These are phyloP conservation scores for Wickerhamiella azyma DNA, from an alignment of 805 yeast genomes.

Conservation along the genomic window DNA sequence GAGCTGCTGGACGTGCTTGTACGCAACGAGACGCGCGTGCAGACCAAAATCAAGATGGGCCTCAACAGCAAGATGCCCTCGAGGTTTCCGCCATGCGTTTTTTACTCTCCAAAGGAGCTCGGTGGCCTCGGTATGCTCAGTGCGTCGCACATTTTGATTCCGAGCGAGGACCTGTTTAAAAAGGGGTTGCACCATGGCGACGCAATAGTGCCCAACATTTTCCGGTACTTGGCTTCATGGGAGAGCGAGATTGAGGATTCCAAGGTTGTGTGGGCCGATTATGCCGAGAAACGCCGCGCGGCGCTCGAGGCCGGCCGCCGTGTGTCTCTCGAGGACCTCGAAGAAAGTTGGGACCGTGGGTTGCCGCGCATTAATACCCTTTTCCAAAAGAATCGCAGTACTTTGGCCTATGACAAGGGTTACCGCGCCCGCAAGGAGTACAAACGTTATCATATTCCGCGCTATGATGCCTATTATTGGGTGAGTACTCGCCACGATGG, in stretches of 20 bases:
- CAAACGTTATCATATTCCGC: conserved; percentile 53
- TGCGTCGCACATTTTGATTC: conserved; percentile 91
- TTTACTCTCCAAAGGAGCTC: conserved; percentile 90
- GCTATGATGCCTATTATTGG: conserved; percentile 95
- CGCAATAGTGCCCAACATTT: conserved; percentile 74
- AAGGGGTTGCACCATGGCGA: conserved; percentile 81
- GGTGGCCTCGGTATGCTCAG: conserved; percentile 98
- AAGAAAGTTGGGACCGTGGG: conserved; percentile 93
- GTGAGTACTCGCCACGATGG: conserved; percentile 88
- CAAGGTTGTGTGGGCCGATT: conserved; percentile 95
- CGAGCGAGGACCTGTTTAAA: conserved; percentile 83
- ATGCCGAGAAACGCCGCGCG: conserved; percentile 76
- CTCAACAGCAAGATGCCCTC: conserved; percentile 97
- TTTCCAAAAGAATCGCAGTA: conserved; percentile 89
- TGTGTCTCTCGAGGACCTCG: conserved; percentile 82
- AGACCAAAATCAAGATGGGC: conserved; percentile 87
- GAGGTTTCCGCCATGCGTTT: conserved; percentile 96
- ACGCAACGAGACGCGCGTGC: conserved; percentile 83
- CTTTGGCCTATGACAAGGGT: conserved; percentile 89
- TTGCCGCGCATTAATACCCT: conserved; percentile 89
- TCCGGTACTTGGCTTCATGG: conserved; percentile 90
- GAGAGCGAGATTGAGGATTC: conserved; percentile 91
- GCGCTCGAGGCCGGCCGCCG: conserved; percentile 78
- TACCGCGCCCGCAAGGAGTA: conserved; percentile 73
- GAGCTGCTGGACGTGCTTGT: conserved; percentile 68